A percentile compares a stretch with the other conserved stretches of the same genome.
Conservation (phyloP, 2,329 filamentous ascomycete genomes). For the Cercospora zeae-maydis region DNA sequence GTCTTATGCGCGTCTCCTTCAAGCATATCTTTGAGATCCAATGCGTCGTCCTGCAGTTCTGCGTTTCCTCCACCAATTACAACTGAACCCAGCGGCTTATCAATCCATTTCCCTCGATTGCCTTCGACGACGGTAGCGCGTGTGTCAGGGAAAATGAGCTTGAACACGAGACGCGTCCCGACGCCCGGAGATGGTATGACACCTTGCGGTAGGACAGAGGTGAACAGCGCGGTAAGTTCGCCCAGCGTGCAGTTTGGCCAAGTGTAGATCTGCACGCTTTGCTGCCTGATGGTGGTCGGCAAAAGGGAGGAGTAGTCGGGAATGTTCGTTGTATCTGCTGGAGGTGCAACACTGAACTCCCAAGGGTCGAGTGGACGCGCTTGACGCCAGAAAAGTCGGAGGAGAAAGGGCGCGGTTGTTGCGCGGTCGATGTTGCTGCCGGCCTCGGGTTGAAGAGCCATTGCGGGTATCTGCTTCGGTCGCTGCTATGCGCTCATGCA, state of each 20-base stretch:
- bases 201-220: conserved; percentile 58
- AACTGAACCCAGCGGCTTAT: conserved; percentile 78
- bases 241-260: conserved; percentile 77
- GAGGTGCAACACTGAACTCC: conserved; percentile 59
- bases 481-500: conserved; percentile 2
- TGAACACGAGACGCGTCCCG: conserved; percentile 82
- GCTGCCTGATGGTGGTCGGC: conserved; percentile 47
- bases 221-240: conserved; percentile 76
- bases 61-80: conserved; percentile 57
- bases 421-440: conserved; percentile 59
- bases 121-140: conserved; percentile 43
- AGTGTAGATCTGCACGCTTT: conserved; percentile 71
- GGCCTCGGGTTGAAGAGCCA: conserved; percentile 37
- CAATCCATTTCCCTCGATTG: conserved; percentile 61
- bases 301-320: conserved; percentile 51
- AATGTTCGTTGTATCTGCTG: conserved; percentile 33
- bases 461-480: conserved; percentile 11
- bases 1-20: conserved; percentile 66
- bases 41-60: conserved; percentile 22
- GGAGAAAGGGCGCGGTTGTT: conserved; percentile 72
- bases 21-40: conserved; percentile 35
- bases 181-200: conserved; percentile 70
- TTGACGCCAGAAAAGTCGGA: conserved; percentile 79
- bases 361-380: conserved; percentile 71
- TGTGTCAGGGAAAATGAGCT: conserved; percentile 79